These are phyloP conservation scores for Gamsiella multidivaricata DNA, from an alignment of 192 early-diverging fungal genomes.

Conservation along the genomic window DNA sequence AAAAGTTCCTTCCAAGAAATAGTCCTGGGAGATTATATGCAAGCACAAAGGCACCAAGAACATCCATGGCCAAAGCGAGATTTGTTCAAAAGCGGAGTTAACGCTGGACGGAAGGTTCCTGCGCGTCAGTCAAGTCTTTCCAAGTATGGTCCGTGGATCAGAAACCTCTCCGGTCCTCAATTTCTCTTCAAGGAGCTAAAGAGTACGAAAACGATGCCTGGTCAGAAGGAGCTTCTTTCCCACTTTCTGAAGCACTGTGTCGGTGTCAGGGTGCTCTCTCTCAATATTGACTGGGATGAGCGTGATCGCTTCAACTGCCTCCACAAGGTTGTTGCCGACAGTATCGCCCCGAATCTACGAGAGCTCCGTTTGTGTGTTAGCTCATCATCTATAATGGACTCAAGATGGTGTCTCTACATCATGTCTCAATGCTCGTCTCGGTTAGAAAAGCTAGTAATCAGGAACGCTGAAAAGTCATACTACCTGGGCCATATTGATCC, in stretches of 20 bases:
- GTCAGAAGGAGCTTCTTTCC: constrained; percentile 1
- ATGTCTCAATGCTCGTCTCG: constrained; percentile 7
- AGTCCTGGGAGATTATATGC: constrained; percentile 9
- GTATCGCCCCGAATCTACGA: neutral
- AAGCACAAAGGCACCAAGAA: neutral
- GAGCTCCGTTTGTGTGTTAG: constrained; percentile 4
- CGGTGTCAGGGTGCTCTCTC: neutral
- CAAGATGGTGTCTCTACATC: neutral
- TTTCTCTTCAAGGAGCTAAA: neutral
- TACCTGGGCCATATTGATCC: neutral
- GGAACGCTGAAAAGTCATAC: neutral
- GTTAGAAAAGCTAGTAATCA: constrained; percentile 10
- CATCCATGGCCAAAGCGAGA: neutral
- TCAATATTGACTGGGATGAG: neutral
- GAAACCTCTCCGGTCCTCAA: neutral
- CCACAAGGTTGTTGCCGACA: neutral
- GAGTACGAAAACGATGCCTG: neutral
- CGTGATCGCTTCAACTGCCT: neutral
- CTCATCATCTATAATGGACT: neutral
- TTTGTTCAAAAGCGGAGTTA: constrained; percentile 7
- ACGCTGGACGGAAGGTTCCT: neutral
- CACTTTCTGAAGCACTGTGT: constrained; percentile 13
- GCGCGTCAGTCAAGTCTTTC: constrained; percentile 4
- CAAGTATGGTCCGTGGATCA: neutral
- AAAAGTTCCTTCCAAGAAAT: neutral